phyloP scores from a whole-genome alignment of 768 basidiomycete species.

The Mycena latifolia region DNA sequence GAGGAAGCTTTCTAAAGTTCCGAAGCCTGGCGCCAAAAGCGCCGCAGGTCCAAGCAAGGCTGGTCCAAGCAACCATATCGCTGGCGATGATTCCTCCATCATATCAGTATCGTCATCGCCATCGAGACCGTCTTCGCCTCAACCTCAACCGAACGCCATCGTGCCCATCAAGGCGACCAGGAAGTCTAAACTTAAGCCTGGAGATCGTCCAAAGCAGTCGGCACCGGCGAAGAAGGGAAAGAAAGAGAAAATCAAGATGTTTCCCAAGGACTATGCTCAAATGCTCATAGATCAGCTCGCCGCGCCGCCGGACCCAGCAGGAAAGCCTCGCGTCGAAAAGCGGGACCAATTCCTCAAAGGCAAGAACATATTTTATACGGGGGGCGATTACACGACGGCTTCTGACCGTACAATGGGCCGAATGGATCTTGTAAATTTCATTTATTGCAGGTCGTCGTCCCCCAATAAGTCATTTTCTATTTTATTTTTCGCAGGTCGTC shows the following conservation, averaged over 20 bases:
- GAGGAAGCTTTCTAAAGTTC: conserved; percentile 45
- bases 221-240: conserved; percentile 37
- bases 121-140: conserved; percentile 41
- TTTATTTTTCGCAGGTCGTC: conserved; percentile 61
- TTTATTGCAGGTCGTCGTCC: not conserved
- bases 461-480: conserved; percentile 1
- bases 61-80: conserved; percentile 15
- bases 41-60: conserved; percentile 14
- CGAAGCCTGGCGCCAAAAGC: conserved; percentile 30
- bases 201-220: conserved; percentile 18
- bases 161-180: conserved; percentile 24
- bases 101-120: conserved; percentile 35
- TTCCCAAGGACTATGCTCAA: conserved; percentile 67
- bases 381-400: conserved; percentile 69
- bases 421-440: conserved; percentile 72
- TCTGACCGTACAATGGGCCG: conserved; percentile 62
- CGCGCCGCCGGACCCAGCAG: conserved; percentile 31
- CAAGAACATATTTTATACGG: conserved; percentile 68
- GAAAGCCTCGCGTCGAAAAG: conserved; percentile 26
- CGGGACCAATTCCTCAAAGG: conserved; percentile 58
- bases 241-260: conserved; percentile 59
- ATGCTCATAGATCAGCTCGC: conserved; percentile 53
- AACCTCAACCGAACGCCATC: conserved; percentile 36
- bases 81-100: conserved; percentile 44
- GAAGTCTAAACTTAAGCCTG: conserved; percentile 41